phyloP scores from a whole-genome alignment of 2,329 filamentous ascomycete species.

The Arthrinium phaeospermum region DNA sequence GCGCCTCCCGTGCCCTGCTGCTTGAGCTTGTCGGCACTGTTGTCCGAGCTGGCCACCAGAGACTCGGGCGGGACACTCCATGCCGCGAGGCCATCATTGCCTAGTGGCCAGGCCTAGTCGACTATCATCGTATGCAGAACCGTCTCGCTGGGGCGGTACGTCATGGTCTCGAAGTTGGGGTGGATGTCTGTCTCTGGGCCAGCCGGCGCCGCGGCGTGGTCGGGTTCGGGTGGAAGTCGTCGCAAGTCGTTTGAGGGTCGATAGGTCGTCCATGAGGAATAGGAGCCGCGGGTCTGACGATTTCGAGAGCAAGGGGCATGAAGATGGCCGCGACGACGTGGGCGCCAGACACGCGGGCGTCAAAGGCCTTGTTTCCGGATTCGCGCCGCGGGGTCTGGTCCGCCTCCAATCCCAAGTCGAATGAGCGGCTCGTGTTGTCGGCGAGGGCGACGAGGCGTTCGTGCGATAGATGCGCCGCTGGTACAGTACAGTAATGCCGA shows the following conservation, averaged over 20 bases:
- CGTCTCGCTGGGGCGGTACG: slow-evolving; percentile 47
- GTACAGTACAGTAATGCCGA: slow-evolving; percentile 64
- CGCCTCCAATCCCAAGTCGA: slow-evolving; percentile 43
- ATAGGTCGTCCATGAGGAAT: slow-evolving; percentile 53
- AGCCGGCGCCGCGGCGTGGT: slow-evolving; percentile 35
- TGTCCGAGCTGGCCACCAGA: slow-evolving; percentile 46
- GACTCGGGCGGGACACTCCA: slow-evolving; percentile 47
- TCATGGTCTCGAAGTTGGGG: slow-evolving; percentile 21
- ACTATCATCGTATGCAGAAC: slow-evolving; percentile 55
- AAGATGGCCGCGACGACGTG: slow-evolving; percentile 47
- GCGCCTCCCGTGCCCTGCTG: slow-evolving; percentile 38
- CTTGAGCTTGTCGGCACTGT: slow-evolving; percentile 30
- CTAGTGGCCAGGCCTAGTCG: slow-evolving; percentile 47
- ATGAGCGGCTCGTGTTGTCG: slow-evolving; percentile 61
- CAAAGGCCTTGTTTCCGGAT: slow-evolving; percentile 51
- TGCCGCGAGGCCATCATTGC: slow-evolving; percentile 52
- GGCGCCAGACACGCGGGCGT: slow-evolving; percentile 56
- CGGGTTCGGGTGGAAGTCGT: slow-evolving; percentile 31
- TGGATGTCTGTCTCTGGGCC: background rate
- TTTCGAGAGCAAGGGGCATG: slow-evolving; percentile 51
- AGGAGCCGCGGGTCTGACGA: slow-evolving; percentile 51
- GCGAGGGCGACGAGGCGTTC: slow-evolving; percentile 51
- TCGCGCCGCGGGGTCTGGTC: slow-evolving; percentile 42
- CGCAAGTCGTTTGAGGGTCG: slow-evolving; percentile 38
- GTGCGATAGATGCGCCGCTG: slow-evolving; percentile 50